These are phyloP conservation scores for Cryptococcus amylolentus DNA, from an alignment of 1,284 basidiomycete species.

Conservation along the genomic window DNA sequence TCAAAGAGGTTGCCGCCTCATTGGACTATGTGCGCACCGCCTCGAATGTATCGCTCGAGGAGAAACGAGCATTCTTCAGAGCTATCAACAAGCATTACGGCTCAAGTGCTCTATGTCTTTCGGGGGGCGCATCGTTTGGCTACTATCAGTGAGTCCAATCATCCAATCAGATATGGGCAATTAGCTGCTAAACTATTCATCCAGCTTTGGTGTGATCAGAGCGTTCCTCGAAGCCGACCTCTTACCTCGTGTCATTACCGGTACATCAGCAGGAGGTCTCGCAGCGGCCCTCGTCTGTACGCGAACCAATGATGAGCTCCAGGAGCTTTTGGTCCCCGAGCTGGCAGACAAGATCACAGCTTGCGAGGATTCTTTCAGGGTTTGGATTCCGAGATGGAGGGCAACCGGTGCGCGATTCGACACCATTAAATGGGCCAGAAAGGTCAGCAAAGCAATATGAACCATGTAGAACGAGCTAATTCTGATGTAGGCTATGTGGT, in stretches of 20 bases:
- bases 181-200: background rate
- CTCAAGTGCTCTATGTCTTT: conserved; percentile 83
- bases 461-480: conserved; percentile 36
- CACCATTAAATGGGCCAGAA: conserved; percentile 83
- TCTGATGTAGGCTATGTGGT: conserved; percentile 62
- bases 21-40: conserved; percentile 72
- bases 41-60: conserved; percentile 69
- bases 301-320: conserved; percentile 83
- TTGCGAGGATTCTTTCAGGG: conserved; percentile 72
- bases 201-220: conserved; percentile 75
- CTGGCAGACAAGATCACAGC: conserved; percentile 86
- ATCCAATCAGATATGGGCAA: background rate
- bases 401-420: conserved; percentile 92
- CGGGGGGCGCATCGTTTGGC: conserved; percentile 89
- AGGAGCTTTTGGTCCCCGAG: conserved; percentile 68
- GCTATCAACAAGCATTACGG: conserved; percentile 84
- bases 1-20: conserved; percentile 70
- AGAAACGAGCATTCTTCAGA: conserved; percentile 91
- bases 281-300: conserved; percentile 79
- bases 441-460: conserved; percentile 54
- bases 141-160: conserved; percentile 57
- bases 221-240: conserved; percentile 85
- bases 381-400: conserved; percentile 80
- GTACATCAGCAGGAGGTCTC: conserved; percentile 89
- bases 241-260: conserved; percentile 80